Conservation (phyloP, 768 basidiomycete genomes). For the Pisolithus marmoratus region DNA sequence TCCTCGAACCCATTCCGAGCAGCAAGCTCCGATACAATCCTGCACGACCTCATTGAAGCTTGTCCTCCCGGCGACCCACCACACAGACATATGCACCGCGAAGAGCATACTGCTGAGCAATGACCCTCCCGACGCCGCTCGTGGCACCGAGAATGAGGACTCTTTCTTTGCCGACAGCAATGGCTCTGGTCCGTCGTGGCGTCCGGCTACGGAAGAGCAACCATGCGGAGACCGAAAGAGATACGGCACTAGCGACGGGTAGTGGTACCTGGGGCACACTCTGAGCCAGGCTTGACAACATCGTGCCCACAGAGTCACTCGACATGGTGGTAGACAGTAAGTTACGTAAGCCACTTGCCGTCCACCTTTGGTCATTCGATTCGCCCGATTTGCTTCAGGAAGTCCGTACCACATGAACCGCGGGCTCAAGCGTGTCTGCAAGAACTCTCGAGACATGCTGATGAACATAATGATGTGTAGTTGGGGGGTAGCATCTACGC, state of each 20-base stretch:
- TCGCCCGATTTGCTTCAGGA: too few relatives aligned
- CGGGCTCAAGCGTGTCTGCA: too few relatives aligned
- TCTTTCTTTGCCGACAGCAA: constrained; percentile 51
- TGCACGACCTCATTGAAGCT: constrained; percentile 52
- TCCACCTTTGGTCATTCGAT: too few relatives aligned
- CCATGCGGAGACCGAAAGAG: constrained; percentile 11
- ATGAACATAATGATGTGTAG: too few relatives aligned
- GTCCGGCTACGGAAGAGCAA: constrained; percentile 14
- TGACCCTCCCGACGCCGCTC: constrained; percentile 70
- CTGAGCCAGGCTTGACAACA: not conserved
- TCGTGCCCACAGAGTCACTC: too few relatives aligned
- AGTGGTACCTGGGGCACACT: not conserved
- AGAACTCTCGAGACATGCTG: too few relatives aligned
- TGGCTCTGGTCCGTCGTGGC: constrained; percentile 27
- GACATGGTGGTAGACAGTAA: not conserved
- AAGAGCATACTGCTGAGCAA: constrained; percentile 65
- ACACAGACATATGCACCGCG: constrained; percentile 75
- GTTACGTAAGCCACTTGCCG: too few relatives aligned
- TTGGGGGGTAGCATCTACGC: too few relatives aligned
- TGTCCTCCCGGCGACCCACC: constrained; percentile 56
- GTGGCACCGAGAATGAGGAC: constrained; percentile 81
- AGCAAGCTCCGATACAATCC: constrained; percentile 45
- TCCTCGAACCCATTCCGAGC: constrained; percentile 14
- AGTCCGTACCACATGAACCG: too few relatives aligned
- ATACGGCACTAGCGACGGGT: constrained; percentile 6